Conservation (phyloP, 257 asterid species). For the Ophiorrhiza pumila region DNA sequence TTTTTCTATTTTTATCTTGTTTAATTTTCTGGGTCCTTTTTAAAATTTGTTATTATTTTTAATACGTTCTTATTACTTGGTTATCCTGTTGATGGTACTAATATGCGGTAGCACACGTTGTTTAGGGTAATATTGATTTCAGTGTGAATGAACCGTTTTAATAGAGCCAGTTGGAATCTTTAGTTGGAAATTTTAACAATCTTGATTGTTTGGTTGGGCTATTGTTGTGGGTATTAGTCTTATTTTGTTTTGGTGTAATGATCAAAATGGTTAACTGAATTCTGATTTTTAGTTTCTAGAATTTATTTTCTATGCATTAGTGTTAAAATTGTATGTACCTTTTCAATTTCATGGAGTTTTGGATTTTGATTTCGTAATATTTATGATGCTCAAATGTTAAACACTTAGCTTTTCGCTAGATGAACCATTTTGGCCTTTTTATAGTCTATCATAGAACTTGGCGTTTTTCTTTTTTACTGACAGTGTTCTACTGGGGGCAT, state of each 20-base stretch:
- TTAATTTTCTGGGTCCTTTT: not conserved
- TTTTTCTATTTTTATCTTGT: too few species aligned
- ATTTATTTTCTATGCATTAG: not conserved
- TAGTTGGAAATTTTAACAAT: not conserved
- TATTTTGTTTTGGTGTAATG: not conserved
- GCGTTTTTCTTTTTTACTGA: not conserved
- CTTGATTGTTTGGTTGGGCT: constrained; percentile 1
- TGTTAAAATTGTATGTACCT: too few species aligned
- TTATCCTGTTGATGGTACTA: not conserved
- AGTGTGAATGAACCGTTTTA: not conserved
- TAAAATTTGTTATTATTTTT: not conserved
- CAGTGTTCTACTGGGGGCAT: not conserved
- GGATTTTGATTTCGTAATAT: not conserved
- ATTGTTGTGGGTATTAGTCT: not conserved
- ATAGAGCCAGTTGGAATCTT: not conserved
- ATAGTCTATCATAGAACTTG: too few species aligned
- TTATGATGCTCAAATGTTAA: not conserved
- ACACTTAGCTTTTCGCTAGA: not conserved
- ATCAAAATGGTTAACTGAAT: not conserved
- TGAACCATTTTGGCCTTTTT: not conserved
- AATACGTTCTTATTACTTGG: not conserved
- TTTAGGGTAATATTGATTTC: too few species aligned
- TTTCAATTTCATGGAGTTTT: too few species aligned
- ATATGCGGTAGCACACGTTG: not conserved
- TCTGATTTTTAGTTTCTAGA: not conserved